A percentile compares a stretch with the other conserved stretches of the same genome.
Evolutionary conservation across 2,329 filamentous ascomycete genomes (phyloP).

Genomic region (Madurella mycetomatis): DNA sequence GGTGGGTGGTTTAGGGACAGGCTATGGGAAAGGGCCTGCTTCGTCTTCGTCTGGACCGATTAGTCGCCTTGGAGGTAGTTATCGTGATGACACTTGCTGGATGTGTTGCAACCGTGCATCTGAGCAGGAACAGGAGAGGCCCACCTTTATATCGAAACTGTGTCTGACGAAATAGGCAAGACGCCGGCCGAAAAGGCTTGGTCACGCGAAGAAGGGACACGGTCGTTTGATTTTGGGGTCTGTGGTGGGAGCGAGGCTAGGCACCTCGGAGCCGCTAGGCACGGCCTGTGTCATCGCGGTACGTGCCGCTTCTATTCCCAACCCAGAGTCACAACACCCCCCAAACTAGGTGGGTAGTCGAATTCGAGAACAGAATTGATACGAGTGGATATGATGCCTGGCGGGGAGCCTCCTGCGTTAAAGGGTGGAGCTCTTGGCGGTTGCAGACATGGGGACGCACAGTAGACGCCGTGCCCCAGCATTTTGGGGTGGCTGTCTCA

Average conservation of each 20-base stretch:
- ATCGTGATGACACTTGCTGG: no score
- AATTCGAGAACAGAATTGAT: no score
- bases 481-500: conserved; percentile 1
- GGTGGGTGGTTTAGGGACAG: not conserved
- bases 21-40: not conserved
- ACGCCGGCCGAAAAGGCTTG: not conserved
- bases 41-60: no score
- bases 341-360: not conserved
- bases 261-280: conserved; percentile 8
- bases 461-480: not conserved
- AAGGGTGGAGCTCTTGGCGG: conserved; percentile 1
- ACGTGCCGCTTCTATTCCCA: conserved; percentile 1
- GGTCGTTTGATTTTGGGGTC: conserved; percentile 6
- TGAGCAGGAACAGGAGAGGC: not conserved
- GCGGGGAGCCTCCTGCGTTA: conserved; percentile 7
- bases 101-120: no score
- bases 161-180: not conserved
- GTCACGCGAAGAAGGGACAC: not conserved
- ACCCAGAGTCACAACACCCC: not conserved
- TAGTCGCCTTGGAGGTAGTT: no score
- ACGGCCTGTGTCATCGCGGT: conserved; percentile 3
- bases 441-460: not conserved
- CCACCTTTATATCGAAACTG: not conserved
- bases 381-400: not conserved
- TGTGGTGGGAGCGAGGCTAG: conserved; percentile 10